Conservation (phyloP, 371 early-diverging fungal genomes). For the Mortierella sp. region DNA sequence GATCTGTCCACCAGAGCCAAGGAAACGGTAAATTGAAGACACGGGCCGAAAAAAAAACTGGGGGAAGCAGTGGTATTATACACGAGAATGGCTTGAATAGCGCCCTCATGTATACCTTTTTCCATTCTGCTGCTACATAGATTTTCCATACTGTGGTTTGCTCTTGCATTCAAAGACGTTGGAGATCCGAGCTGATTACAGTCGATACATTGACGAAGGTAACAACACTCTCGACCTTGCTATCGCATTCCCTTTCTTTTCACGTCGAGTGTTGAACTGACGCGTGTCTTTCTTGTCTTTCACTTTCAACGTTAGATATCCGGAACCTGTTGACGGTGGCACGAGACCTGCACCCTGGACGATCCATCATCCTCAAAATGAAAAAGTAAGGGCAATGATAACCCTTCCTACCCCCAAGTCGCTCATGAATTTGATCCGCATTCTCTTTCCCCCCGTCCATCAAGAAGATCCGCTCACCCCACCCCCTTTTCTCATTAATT, state of each 20-base stretch:
- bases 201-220: slow-evolving; percentile 60
- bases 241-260: no score
- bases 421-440: not conserved
- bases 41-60: no score
- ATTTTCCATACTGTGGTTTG: slow-evolving; percentile 90
- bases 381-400: slow-evolving; percentile 52
- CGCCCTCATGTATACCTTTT: not conserved
- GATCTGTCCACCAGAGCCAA: slow-evolving; percentile 23
- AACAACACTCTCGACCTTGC: no score
- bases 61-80: not conserved
- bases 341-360: slow-evolving; percentile 57
- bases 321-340: slow-evolving; percentile 50
- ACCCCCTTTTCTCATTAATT: not conserved
- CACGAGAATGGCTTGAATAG: not conserved
- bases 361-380: slow-evolving; percentile 58
- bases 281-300: not conserved
- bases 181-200: slow-evolving; percentile 74
- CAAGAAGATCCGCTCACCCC: not conserved
- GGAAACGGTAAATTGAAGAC: slow-evolving; percentile 22
- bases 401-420: not conserved
- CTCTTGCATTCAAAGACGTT: slow-evolving; percentile 74
- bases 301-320: slow-evolving; percentile 17
- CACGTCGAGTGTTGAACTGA: no score
- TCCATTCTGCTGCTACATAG: slow-evolving; percentile 46
- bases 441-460: not conserved